Percentiles rank a stretch among this genome's conserved stretches.
Evolutionary conservation across 345 rosid genomes (phyloP).

Genomic region (Eucalyptus cloeziana): DNA sequence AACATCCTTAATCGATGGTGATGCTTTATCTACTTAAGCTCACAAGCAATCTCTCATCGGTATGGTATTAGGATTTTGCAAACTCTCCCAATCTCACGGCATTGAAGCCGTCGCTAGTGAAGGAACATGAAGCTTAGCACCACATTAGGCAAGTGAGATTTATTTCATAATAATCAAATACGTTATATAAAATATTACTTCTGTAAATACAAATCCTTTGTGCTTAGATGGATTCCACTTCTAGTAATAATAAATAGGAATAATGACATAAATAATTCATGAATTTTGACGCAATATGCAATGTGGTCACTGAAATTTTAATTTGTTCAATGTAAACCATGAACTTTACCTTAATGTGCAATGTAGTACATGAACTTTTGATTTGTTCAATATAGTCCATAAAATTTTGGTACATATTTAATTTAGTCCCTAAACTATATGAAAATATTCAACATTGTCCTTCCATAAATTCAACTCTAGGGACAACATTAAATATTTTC

Average conservation of each 20-base stretch:
- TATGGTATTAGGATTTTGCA: neutral
- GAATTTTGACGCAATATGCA: fast-evolving
- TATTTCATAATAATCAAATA: neutral
- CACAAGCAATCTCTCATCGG: neutral
- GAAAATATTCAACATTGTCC: no score
- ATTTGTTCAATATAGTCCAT: no score
- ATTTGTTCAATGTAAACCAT: no score
- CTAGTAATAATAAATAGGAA: neutral
- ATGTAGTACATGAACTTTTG: no score
- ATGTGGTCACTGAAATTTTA: no score
- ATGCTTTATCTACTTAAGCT: neutral
- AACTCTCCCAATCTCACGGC: neutral
- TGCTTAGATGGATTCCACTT: neutral
- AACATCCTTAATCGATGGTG: no score
- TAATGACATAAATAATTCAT: no score
- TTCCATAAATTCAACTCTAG: no score
- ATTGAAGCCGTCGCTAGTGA: neutral
- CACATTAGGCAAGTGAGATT: neutral
- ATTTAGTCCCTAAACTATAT: no score
- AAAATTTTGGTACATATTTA: no score
- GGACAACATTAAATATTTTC: neutral
- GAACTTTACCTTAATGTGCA: neutral
- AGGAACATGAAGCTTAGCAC: neutral
- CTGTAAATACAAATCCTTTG: neutral
- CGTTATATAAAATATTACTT: neutral